Evolutionary conservation across 2,329 filamentous ascomycete species (phyloP), one percentile per base, ranked within the genome.

Genomic region (Lizonia empirigonia): DNA sequence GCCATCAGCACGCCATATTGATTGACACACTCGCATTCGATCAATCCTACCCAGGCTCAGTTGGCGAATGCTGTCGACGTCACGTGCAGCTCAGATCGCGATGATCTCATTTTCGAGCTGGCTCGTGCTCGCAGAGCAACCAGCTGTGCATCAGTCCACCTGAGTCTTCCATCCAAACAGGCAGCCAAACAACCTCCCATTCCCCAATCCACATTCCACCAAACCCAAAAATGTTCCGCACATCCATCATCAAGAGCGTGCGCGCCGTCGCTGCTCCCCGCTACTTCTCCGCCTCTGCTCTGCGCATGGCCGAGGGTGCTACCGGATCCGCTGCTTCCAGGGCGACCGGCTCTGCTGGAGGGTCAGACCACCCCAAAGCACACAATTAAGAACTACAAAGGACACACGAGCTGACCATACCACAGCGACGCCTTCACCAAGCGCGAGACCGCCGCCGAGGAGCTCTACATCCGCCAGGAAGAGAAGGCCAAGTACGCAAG

Each of bases 391-490:
- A 10, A 22, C 6, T 18, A 3, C 10, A 8, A 9, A 4, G 32
- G 24, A 16, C 5, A 26, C 1, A 10, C 10, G 32, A 16, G 30
- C 60, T 64, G 47, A 67, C 39, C 4, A 9, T 12, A 7, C 15
- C 3, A 64, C 62, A 96, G 93, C 65, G 93, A 99, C 73, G 85
- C 90, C 50, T 99, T 97, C 84, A 90, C 87, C 78, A 88, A 88
- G 78, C 91, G 94, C 67, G 94, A 99, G 78, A 84, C 87, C 73
- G 93, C 93, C 63, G 82, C 80, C 72, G 94, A 97, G 80, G 87
- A 91, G 74, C 84, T 85, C 65, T 90, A 89, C 77, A 91, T 99
- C 78, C 85, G 85, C 69, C 80, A 89, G 79, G 89, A 91, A 72
- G 94, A 97, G 84, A 85, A 86, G 78, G 86, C 92, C 80, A 97